Conservation (phyloP, 805 yeast genomes). For the Scheffersomyces ergatensis region DNA sequence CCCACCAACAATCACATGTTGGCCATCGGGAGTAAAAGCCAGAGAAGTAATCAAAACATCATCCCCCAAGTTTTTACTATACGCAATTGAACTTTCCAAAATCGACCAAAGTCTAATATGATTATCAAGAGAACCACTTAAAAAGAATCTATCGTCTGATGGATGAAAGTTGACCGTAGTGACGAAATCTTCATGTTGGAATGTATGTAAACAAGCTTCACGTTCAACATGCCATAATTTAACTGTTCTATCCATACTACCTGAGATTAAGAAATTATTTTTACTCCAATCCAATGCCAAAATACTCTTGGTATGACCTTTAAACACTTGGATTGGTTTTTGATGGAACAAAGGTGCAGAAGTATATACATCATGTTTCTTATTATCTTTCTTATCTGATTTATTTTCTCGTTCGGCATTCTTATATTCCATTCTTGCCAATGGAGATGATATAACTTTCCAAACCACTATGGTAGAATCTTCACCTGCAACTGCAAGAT, state of each 20-base stretch:
- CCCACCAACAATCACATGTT: constrained; percentile 68
- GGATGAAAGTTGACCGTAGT: constrained; percentile 81
- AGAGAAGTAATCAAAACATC: constrained; percentile 73
- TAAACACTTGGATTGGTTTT: constrained; percentile 55
- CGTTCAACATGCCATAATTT: constrained; percentile 83
- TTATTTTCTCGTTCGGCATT: constrained; percentile 14
- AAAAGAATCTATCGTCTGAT: constrained; percentile 79
- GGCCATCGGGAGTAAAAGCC: constrained; percentile 64
- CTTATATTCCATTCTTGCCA: constrained; percentile 55
- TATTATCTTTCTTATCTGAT: constrained; percentile 5
- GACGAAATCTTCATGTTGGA: constrained; percentile 76
- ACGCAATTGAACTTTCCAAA: constrained; percentile 65
- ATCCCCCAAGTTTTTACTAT: constrained; percentile 48
- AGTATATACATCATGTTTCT: constrained; percentile 15
- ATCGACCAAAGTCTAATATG: constrained; percentile 81
- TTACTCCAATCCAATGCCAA: constrained; percentile 85
- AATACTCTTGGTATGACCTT: constrained; percentile 69
- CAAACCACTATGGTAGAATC: constrained; percentile 68
- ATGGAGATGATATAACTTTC: constrained; percentile 75
- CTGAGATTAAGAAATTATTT: constrained; percentile 73
- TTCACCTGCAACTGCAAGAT: constrained; percentile 80
- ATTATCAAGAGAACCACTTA: constrained; percentile 79
- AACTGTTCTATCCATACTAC: constrained; percentile 84
- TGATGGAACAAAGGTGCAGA: constrained; percentile 80
- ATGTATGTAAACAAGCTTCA: constrained; percentile 57